Evolutionary conservation across 371 early-diverging fungal genomes (phyloP), one percentile per base, ranked within the genome.

Genomic region (Circinella umbellata): DNA sequence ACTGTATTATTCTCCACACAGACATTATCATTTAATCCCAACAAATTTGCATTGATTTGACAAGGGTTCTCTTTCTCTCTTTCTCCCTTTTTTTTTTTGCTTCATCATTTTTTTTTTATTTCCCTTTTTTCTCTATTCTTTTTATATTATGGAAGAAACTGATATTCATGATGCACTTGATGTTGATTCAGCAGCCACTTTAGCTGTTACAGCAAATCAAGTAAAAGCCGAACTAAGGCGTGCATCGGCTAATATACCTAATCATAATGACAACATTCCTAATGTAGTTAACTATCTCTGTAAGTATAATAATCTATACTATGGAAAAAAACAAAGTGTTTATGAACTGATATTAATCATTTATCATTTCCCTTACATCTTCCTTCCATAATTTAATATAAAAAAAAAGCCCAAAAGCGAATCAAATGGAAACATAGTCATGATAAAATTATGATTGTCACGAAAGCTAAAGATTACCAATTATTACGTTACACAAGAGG

Each of bases 401-500:
- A 15, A 51, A 51, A 14, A 1, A 51, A 60, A 69, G 69, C 63
- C 18, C 46, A 70, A 49, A 18, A 55, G 14, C 55, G 57, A 9
- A 8, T 65, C 47, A 67, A 78, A 64, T 88, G 89, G 88, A 86
- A 87, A 61, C 72, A 76, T 1, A 76, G 82, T n/a, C 83, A 84
- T 55, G 87, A 89, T 18, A 86, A 88, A 11, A 86, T 80, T 37
- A 15, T 97, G 79, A 86, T 97, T 46, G 92, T 97, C 11, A 94
- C 95, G 17, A 97, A 97, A 80, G 89, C 93, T 39, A 88, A 88
- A 39, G 96, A 97, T 73, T 81, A 86, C 17, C 81, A 77, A 14
- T 78, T 97, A 10, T 82, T 95, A 3, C 71, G 73, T 36, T 76
- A 92, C 62, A 95, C 96, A n/a, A 83, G 91, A 3, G 88, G 94